Evolutionary conservation across 2,329 filamentous ascomycete species (phyloP).

Genomic region (Paraphoma chrysanthemicola): DNA sequence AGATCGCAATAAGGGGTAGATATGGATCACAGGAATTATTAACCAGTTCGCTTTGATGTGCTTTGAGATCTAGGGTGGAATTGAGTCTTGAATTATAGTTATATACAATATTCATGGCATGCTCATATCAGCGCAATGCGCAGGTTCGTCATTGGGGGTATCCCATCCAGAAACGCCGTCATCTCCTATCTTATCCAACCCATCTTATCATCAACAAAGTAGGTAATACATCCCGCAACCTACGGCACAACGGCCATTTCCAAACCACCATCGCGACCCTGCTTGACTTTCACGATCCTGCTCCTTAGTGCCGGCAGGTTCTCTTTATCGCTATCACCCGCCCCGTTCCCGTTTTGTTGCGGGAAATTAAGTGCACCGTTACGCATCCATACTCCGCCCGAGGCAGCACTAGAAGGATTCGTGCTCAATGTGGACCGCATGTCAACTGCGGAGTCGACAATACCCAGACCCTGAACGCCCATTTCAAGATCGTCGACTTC

Average conservation of each 20-base stretch:
- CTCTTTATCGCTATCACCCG: slow-evolving; percentile 35
- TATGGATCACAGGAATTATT: too few species aligned
- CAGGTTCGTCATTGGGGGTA: too few species aligned
- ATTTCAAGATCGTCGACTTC: slow-evolving; percentile 32
- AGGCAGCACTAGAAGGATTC: background rate
- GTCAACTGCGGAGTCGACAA: slow-evolving; percentile 36
- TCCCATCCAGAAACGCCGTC: background rate
- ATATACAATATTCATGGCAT: too few species aligned
- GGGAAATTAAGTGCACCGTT: background rate
- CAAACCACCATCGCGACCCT: slow-evolving; percentile 26
- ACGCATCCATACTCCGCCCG: slow-evolving; percentile 6
- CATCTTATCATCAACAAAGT: background rate
- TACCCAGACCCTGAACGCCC: slow-evolving; percentile 38
- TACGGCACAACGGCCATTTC: slow-evolving; percentile 33
- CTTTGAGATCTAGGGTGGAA: too few species aligned
- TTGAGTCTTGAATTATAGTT: too few species aligned
- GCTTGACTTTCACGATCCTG: slow-evolving; percentile 30
- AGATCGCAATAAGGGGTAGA: too few species aligned
- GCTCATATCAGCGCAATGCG: too few species aligned
- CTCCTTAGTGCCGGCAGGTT: slow-evolving; percentile 31
- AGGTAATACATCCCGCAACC: background rate
- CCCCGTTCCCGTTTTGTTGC: slow-evolving; percentile 5
- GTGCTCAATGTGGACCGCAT: slow-evolving; percentile 18
- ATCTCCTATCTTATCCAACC: background rate
- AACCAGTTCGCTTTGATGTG: too few species aligned